Base-by-base conservation (phyloP, 805 yeast species). In the Torulaspora maleeae region DNA sequence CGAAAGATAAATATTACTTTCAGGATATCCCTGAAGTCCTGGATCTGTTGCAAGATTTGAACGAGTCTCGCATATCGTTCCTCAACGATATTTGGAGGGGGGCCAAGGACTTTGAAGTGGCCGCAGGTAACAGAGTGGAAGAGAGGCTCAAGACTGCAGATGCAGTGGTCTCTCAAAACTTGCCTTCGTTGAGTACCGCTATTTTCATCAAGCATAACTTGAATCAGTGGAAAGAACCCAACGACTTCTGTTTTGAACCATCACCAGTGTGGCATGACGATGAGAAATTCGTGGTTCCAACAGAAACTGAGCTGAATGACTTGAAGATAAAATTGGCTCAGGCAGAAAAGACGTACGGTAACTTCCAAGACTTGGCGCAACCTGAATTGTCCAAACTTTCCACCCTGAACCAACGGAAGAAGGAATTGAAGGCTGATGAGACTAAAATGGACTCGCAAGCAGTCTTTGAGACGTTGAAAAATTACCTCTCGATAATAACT, bases 241-340 rank as follows among this genome's bases (percentile, higher is more conserved):
- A 70, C 5, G 98, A 91, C 67, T 87, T 85, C 60, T 74, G 79
- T 53, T 93, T 85, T 58, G 77, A 86, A 51, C 96, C 98, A 1
- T 82, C 95, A 20, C 82, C 89, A 25, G 83, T 93, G 34, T 93
- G 99, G 99, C 98, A 91, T 66, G 99, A 93, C 59, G 97, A 93
- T 65, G 96, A 88, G 52, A 70, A 77, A 28, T 75, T 86, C 58
- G 73, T 83, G 51, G 75, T 80, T 1, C 71, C 75, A 4, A 75
- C 76, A 36, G 80, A 77, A 34, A 75, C 73, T 5, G 86, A 81
- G 57, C 67, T 83, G 42, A 71, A 76, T 5, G 78, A 75, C 32
- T 67, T 85, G 58, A 80, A 77, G 59, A 69, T 71, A 45, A 67
- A 68, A 42, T 67, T 86, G 48, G 76, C 77, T 4, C 52, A 62